phyloP scores from a whole-genome alignment of 2,329 filamentous ascomycete genomes.

The Exophiala phaeomuriformis region DNA sequence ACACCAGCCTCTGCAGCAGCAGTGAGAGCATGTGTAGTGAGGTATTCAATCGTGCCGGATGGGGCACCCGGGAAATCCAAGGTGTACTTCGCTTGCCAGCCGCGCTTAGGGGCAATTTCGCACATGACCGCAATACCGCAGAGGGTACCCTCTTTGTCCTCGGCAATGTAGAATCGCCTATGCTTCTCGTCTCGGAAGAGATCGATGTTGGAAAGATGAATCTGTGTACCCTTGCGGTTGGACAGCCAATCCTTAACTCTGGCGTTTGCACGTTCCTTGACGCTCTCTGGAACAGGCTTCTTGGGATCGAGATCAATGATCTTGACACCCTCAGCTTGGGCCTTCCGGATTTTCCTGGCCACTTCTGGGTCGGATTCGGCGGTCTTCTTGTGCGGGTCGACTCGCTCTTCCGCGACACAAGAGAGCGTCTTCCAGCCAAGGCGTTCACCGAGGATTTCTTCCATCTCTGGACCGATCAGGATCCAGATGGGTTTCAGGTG shows the following conservation, averaged over 20 bases:
- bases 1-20: constrained; percentile 52
- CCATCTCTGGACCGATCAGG: constrained; percentile 68
- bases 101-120: constrained; percentile 69
- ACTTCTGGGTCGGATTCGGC: constrained; percentile 59
- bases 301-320: constrained; percentile 65
- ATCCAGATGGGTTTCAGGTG: constrained; percentile 80
- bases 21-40: constrained; percentile 66
- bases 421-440: constrained; percentile 84
- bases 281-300: constrained; percentile 55
- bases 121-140: constrained; percentile 73
- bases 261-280: constrained; percentile 62
- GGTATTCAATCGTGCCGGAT: constrained; percentile 78
- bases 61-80: constrained; percentile 83
- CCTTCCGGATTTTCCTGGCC: constrained; percentile 68
- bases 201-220: constrained; percentile 81
- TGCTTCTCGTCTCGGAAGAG: constrained; percentile 82
- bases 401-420: constrained; percentile 80
- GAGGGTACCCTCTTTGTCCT: constrained; percentile 64
- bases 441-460: constrained; percentile 70
- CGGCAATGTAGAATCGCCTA: constrained; percentile 76
- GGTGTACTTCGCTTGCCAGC: constrained; percentile 95
- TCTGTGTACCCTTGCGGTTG: constrained; percentile 73
- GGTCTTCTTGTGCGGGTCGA: constrained; percentile 64
- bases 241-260: constrained; percentile 73
- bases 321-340: constrained; percentile 76